Conservation (phyloP, 306 rosid species). For the Quercus robur region DNA sequence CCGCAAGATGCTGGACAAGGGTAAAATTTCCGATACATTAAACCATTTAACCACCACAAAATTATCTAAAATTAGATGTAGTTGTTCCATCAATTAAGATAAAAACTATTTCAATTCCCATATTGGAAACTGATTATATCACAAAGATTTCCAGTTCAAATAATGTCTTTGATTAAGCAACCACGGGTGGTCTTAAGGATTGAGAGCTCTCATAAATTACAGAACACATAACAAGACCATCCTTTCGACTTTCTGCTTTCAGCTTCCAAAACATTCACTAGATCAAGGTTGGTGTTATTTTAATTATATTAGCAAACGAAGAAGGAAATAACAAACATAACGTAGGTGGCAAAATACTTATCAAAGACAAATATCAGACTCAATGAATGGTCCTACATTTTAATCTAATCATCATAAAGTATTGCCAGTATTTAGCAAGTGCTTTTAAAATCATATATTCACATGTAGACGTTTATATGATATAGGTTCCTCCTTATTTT, state of each 20-base stretch:
- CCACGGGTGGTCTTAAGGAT: too few species aligned
- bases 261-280: too few species aligned
- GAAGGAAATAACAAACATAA: too few species aligned
- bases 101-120: background rate
- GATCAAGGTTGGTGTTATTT: too few species aligned
- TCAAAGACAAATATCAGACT: background rate
- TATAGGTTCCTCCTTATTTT: background rate
- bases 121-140: background rate
- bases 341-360: background rate
- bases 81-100: background rate
- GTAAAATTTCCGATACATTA: background rate
- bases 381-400: background rate
- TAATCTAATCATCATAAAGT: background rate
- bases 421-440: too few species aligned
- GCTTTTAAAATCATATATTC: background rate
- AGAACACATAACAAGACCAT: too few species aligned
- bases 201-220: too few species aligned
- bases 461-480: too few species aligned
- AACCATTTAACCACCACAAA: background rate
- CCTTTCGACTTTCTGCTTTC: too few species aligned
- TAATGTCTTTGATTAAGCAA: background rate
- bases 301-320: too few species aligned
- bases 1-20: background rate
- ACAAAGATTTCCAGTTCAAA: background rate
- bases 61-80: background rate